Conservation (phyloP, 495 filamentous ascomycete genomes). For the Trichocladium antarcticum region DNA sequence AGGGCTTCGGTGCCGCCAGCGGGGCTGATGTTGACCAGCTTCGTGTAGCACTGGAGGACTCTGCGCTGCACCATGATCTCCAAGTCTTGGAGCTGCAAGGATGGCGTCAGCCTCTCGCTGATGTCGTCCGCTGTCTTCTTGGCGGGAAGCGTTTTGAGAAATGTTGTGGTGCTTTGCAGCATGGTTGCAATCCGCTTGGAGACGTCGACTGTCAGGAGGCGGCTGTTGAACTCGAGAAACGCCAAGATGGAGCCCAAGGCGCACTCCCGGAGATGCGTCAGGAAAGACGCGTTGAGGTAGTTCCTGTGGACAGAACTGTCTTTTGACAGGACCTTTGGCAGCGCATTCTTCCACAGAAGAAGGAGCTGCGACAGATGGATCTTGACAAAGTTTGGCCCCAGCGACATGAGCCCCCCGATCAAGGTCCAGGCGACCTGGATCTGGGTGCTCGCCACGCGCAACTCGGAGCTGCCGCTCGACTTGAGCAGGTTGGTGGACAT, state of each 20-base stretch:
- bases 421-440: constrained; percentile 97
- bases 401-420: constrained; percentile 90
- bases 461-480: constrained; percentile 79
- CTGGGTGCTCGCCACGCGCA: constrained; percentile 84
- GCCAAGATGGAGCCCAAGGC: constrained; percentile 81
- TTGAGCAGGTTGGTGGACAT: constrained; percentile 90
- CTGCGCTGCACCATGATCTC: constrained; percentile 87
- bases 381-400: constrained; percentile 97
- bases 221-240: constrained; percentile 89
- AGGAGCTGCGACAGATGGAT: constrained; percentile 93
- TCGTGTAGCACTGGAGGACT: constrained; percentile 88
- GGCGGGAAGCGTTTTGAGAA: constrained; percentile 66
- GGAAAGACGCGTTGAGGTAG: constrained; percentile 77
- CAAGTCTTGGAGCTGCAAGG: constrained; percentile 82
- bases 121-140: constrained; percentile 87
- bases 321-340: constrained; percentile 85
- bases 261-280: constrained; percentile 92
- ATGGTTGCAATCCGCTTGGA: constrained; percentile 85
- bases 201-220: constrained; percentile 83
- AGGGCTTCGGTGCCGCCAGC: constrained; percentile 70
- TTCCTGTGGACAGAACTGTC: constrained; percentile 75
- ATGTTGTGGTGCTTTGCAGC: constrained; percentile 91
- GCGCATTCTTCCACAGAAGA: constrained; percentile 93
- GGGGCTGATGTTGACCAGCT: constrained; percentile 76
- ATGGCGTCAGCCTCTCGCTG: constrained; percentile 69